A percentile compares a stretch with the other conserved stretches of the same genome.
These are phyloP conservation scores for Candida smagusa DNA, from an alignment of 1,139 yeast species.

Conservation along the genomic window DNA sequence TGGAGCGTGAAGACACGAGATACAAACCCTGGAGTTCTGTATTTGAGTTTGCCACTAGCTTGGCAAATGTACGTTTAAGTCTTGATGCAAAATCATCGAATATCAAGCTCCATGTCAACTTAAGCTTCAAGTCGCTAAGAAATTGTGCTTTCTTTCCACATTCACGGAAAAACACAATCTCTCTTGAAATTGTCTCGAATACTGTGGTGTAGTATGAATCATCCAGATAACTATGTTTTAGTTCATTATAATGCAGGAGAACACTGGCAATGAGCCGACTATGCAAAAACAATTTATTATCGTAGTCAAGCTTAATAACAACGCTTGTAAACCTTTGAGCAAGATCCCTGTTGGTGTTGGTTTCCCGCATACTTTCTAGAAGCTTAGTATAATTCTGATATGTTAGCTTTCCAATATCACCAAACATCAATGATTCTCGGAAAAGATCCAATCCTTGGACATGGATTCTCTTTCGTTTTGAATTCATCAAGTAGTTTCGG, in stretches of 20 bases:
- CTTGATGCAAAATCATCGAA: slow-evolving; percentile 22
- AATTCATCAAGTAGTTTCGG: slow-evolving; percentile 28
- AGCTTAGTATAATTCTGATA: slow-evolving; percentile 8
- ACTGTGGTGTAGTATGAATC: slow-evolving; percentile 19
- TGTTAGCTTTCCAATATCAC: slow-evolving; percentile 1
- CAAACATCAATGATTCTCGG: slow-evolving; percentile 3
- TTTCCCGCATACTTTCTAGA: slow-evolving; percentile 7
- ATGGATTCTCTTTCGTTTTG: slow-evolving; percentile 18
- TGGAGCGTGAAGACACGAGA: slow-evolving; percentile 9
- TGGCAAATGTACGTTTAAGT: slow-evolving; percentile 11
- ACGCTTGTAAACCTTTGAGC: slow-evolving; percentile 17
- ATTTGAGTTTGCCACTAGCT: slow-evolving; percentile 2
- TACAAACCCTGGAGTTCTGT: slow-evolving; percentile 6
- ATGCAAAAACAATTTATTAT: slow-evolving; percentile 17
- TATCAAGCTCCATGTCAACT: slow-evolving; percentile 30
- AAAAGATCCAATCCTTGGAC: slow-evolving; percentile 7
- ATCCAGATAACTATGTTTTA: slow-evolving; percentile 16
- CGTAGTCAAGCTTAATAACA: slow-evolving; percentile 21
- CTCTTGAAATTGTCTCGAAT: slow-evolving; percentile 12
- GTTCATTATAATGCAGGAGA: slow-evolving; percentile 14
- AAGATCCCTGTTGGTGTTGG: slow-evolving; percentile 1
- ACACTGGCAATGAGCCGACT: slow-evolving; percentile 16
- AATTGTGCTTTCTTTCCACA: slow-evolving; percentile 24
- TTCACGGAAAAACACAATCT: slow-evolving; percentile 12
- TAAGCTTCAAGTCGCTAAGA: slow-evolving; percentile 17